Base-by-base conservation (phyloP, 2,329 filamentous ascomycete genomes). In the Coniochaeta sp. region DNA sequence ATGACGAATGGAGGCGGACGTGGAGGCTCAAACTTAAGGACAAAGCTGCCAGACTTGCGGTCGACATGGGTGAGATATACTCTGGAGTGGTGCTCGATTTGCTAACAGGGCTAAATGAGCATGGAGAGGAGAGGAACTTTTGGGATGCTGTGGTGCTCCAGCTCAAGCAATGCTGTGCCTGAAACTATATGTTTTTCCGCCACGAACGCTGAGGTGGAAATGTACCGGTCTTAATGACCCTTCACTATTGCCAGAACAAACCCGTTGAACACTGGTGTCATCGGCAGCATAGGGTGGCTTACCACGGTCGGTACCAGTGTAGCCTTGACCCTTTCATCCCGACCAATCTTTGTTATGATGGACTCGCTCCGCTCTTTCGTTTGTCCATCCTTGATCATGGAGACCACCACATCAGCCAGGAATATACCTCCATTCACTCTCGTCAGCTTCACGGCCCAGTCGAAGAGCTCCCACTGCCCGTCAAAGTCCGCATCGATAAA, bases 401-500 rank as follows among this genome's bases (percentile, higher is more conserved):
- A 70, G 54, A 71, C 66, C 16, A 83, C 78, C 2, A 81, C 76
- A 67, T 83, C 81, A 66, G 83, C 80, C 2, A 82, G 73, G 47
- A 78, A 75, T 26, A 83, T 71, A 12, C 69, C 72, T 0, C 76
- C 76, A 0, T 74, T 71, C 0, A 67, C 63, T 17, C 73, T 70
- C 0, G 70, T 72, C 65, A 81, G 70, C 36, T 71, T 72, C 19
- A 78, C 66, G 2, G 76, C 75, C 63, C 69, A 69, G 57, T 81
- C 71, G 44, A 82, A 79, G 61, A 82, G 80, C 34, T 73, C 72
- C 71, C 72, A 77, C 57, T 81, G 79, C 62, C 79, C 78, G 54
- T 72, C 69, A 68, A 79, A 80, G 55, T 79, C 79, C 3, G 80
- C 81, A 66, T 83, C 80, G 30, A 84, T 78, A 61, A 83, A 83